Base-by-base conservation (phyloP, 1,284 basidiomycete genomes). In the Trichosporon faecale region DNA sequence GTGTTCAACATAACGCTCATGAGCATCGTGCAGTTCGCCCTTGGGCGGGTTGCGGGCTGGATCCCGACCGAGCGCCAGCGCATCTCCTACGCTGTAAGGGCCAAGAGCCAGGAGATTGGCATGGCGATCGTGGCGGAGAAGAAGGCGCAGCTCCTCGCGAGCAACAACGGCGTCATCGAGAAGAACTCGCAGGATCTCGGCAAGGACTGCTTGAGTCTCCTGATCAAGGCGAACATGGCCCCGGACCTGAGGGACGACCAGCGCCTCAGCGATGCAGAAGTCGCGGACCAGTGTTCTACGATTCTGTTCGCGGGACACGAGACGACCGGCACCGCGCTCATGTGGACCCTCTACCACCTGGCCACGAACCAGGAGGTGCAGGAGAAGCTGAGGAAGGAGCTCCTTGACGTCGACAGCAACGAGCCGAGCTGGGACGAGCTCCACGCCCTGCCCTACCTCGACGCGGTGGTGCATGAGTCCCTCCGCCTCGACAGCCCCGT, bases 291-390 rank as follows among this genome's bases (percentile, higher is more conserved):
- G 79, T 91, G 93, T 72, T 88, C 89, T 8, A 92, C 90, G 0
- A 91, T 93, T 78, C 86, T 93, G 49, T 74, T 81, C 1, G 79
- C 82, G 1, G 92, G 92, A 0, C 90, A 93, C 79, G 92, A 94
- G 79, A 94, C 93, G 0, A 91, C 89, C 0, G 88, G 88, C 0
- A 89, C 88, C 0, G 88, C 89, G 0, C 84, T 91, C 1, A 88
- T 90, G 2, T 94, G 91, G 91, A 88, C 87, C 67, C 83, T 93
- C 3, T 90, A 90, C 79, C 87, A 87, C 23, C 88, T 93, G 21
- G 85, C 89, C 0, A 84, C 83, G 31, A 78, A 88, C 67, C 87
- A 85, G 0, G 82, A 83, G 0, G 81, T 85, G 8, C 92, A 93
- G 79, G 74, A 79, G 23, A 83, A 82, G 33, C 85, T 94, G 1